Evolutionary conservation across 352 stramenopile species (phyloP), one percentile per base, ranked within the genome.

Genomic region (Phytopythium vexans): DNA sequence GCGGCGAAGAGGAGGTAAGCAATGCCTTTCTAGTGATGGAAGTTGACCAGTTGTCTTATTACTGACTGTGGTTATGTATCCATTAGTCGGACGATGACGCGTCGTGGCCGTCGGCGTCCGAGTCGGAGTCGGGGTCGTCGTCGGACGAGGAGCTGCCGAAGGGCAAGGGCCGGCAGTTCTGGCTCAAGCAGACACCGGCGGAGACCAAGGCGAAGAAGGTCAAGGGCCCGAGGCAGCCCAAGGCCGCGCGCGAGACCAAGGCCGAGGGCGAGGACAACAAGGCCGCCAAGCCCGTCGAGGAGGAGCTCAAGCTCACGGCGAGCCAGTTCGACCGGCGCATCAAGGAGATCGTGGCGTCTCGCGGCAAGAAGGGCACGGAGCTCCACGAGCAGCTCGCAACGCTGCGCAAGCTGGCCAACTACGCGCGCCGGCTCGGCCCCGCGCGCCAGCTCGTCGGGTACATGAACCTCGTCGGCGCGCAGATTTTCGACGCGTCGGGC

Each of bases 151-250:
- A 94, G 41, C 76, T 70, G 27, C 81, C 78, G 34, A 77, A 97
- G 77, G 89, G 97, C 52, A 98, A 98, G 78, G 96, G 96, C 46
- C 94, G 96, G 72, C 93, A 93, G 6, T 83, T 81, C 44, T 99
- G 96, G 96, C 73, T 99, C 34, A 99, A 99, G 82, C 89, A 94
- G 62, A 92, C 85, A 33, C 63, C 77, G 8, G 78, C 75, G 35
- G 78, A 83, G 44, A 86, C 66, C 10, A 86, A 85, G 56, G 41
- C 53, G 16, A 88, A 85, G 64, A 70, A 68, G 46, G 47, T 62
- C 32, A 77, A 73, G 54, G 68, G 58, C 6, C 66, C 63, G 27
- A 86, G 74, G 64, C 37, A 64, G 8, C 58, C 64, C 15, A 73
- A 77, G 50, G 58, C 68, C 41, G 60, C 58, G 8, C 82, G 88